These are phyloP conservation scores for Xylariomycetidae sp. DNA, from an alignment of 2,329 filamentous ascomycete genomes.

Conservation along the genomic window DNA sequence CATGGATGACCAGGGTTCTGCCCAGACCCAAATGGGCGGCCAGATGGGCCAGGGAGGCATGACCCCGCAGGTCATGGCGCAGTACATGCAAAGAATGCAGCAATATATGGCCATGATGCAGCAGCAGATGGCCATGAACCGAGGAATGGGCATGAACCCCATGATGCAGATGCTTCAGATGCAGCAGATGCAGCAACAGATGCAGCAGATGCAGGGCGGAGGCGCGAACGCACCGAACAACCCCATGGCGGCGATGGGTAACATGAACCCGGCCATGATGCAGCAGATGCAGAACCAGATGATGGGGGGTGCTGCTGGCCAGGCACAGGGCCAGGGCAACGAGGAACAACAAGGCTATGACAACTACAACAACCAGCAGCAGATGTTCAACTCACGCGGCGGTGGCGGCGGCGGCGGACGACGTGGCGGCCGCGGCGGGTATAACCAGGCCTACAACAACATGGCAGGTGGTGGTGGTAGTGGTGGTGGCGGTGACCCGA, in stretches of 20 bases:
- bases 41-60: slow-evolving; percentile 47
- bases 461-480: slow-evolving; percentile 36
- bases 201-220: slow-evolving; percentile 37
- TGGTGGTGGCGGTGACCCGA: slow-evolving; percentile 58
- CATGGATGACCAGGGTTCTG: slow-evolving; percentile 31
- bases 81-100: slow-evolving; percentile 98
- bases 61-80: slow-evolving; percentile 95
- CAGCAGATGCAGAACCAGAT: slow-evolving; percentile 45
- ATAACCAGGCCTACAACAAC: slow-evolving; percentile 36
- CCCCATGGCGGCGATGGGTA: slow-evolving; percentile 34
- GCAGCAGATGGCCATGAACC: slow-evolving; percentile 82
- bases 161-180: slow-evolving; percentile 76
- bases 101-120: slow-evolving; percentile 96
- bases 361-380: slow-evolving; percentile 21
- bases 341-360: slow-evolving; percentile 21
- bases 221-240: slow-evolving; percentile 30
- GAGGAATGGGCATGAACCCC: slow-evolving; percentile 66
- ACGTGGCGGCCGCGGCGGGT: slow-evolving; percentile 27
- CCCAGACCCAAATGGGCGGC: slow-evolving; percentile 23
- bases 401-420: slow-evolving; percentile 21
- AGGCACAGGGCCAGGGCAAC: slow-evolving; percentile 31
- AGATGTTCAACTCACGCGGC: slow-evolving; percentile 20
- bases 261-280: slow-evolving; percentile 50
- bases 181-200: slow-evolving; percentile 61
- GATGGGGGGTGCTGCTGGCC: slow-evolving; percentile 23